These are phyloP conservation scores for Apiospora hydei DNA, from an alignment of 2,329 filamentous ascomycete genomes.

Conservation along the genomic window DNA sequence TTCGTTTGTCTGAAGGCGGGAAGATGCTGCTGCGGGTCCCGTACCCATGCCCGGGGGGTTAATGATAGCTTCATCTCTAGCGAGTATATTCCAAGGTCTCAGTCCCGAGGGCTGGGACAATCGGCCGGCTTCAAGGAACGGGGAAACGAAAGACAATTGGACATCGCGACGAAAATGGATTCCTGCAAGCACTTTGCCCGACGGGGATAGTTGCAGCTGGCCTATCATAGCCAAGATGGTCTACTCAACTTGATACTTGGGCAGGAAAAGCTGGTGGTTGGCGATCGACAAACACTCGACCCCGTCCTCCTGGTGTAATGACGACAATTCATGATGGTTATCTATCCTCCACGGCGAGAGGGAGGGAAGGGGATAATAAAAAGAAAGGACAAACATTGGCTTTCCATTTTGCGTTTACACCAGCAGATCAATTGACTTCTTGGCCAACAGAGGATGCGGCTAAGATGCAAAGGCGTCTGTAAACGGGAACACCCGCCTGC, in stretches of 20 bases:
- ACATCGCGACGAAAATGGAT: constrained; percentile 25
- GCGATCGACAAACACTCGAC: neutral
- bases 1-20: constrained; percentile 10
- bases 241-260: neutral
- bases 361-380: neutral
- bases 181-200: constrained; percentile 18
- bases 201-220: constrained; percentile 13
- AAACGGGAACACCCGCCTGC: neutral
- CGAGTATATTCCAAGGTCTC: constrained; percentile 17
- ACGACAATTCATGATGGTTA: neutral
- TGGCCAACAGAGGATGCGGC: neutral
- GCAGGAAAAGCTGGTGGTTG: neutral
- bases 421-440: neutral
- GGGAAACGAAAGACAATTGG: constrained; percentile 25
- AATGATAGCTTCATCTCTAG: constrained; percentile 17
- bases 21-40: constrained; percentile 18
- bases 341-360: too few species aligned
- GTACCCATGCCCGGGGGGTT: neutral
- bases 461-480: neutral
- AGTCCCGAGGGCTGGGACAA: constrained; percentile 25
- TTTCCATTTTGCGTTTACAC: neutral
- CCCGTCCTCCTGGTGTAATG: neutral
- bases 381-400: neutral
- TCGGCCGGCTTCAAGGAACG: constrained; percentile 29
- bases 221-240: constrained; percentile 5